Base-by-base conservation (phyloP, 2,329 filamentous ascomycete species). In the Rhynchosporium graminicola region DNA sequence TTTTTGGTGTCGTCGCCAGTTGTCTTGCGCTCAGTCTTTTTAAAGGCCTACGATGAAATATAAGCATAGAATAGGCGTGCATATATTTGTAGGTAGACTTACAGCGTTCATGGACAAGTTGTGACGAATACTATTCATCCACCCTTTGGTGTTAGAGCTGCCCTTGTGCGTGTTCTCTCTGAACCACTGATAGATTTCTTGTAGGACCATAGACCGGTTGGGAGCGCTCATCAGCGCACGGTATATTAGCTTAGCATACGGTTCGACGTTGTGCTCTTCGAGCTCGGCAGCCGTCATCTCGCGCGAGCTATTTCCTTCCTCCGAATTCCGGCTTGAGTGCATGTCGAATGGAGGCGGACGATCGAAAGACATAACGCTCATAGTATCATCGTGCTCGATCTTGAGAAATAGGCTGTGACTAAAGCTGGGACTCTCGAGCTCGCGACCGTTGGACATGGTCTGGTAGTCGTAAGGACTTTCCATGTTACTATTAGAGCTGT, bases 41-140 rank as follows among this genome's bases (percentile, higher is more conserved):
- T 79, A 73, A 87, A 83, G 9, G 83, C 82, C 81, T 85, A 13
- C 13, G 26, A 36, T n/a, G 28, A 5, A 15, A 1, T 29, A 20
- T 54, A 10, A 54, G 51, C n/a, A 9, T 28, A 28, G 12, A 33
- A 10, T 6, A 29, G 9, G 15, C 33, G 26, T 38, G 33, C 4
- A 29, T 54, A 54, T 5, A 42, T 33, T 43, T 33, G 28, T 10
- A 33, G 5, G 42, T 54, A 80, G 28, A 57, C 86, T 77, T 85
- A 97, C 94, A 64, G 83, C 83, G 71, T 98, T 98, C 93, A 98
- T 97, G 54, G 92, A 97, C 7, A 98, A 80, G 70, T 98, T 98
- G 75, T 98, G 94, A 2, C 94, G 86, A 67, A 98, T 96, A 74
- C 91, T 96, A 76, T 97, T 98, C 77, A 94, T 90, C 94, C 94